Conservation (phyloP, 768 basidiomycete genomes). For the Cystobasidium tubakii region DNA sequence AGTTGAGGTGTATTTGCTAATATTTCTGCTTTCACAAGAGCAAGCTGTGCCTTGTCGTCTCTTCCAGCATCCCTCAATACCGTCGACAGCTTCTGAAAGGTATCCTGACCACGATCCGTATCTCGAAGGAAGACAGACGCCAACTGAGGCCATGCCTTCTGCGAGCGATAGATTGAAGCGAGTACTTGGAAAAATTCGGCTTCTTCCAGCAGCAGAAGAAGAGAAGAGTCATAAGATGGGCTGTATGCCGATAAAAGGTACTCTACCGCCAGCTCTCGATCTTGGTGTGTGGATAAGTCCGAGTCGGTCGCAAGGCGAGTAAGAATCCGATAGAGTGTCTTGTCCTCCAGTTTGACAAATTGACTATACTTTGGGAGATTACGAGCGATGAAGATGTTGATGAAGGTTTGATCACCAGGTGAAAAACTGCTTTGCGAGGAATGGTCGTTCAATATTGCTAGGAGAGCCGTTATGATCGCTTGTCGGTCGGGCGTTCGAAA, state of each 20-base stretch:
- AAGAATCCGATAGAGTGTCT: conserved; percentile 67
- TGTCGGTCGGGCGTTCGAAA: neutral
- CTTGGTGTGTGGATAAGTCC: conserved; percentile 75
- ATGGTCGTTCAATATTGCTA: conserved; percentile 51
- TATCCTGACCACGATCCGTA: conserved; percentile 54
- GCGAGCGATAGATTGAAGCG: conserved; percentile 69
- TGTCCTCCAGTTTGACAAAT: conserved; percentile 65
- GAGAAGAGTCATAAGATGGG: conserved; percentile 60
- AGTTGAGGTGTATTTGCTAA: conserved; percentile 62
- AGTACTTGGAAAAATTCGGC: conserved; percentile 91
- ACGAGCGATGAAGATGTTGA: conserved; percentile 91
- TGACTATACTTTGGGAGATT: conserved; percentile 96
- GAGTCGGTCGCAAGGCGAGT: conserved; percentile 68
- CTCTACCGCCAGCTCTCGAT: conserved; percentile 89
- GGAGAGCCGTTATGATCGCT: conserved; percentile 50
- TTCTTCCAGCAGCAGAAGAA: conserved; percentile 50
- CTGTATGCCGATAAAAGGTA: conserved; percentile 85
- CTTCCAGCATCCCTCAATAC: conserved; percentile 37
- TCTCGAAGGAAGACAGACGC: conserved; percentile 71
- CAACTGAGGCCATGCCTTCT: conserved; percentile 68
- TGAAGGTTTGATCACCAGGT: conserved; percentile 66
- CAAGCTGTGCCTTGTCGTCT: conserved; percentile 31
- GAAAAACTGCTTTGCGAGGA: conserved; percentile 52
- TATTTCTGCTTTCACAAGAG: conserved; percentile 58
- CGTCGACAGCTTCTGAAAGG: conserved; percentile 39